Conservation (phyloP, 306 rosid species). For the Medicago lupulina region DNA sequence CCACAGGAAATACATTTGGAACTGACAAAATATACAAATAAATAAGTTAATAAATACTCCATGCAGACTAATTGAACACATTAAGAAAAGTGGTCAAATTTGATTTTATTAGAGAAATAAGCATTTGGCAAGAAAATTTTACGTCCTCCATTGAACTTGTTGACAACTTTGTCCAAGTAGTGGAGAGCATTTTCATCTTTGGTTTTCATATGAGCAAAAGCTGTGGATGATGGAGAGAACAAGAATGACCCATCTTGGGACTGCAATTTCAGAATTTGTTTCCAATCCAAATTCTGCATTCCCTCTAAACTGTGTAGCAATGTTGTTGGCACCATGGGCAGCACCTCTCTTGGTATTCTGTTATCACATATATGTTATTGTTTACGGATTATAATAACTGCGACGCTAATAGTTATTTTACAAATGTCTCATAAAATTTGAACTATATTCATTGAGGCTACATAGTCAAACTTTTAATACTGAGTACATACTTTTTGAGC, state of each 20-base stretch:
- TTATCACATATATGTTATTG: neutral
- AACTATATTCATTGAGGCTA: too few relatives aligned
- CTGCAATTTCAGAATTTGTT: conserved; percentile 78
- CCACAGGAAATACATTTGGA: conserved; percentile 92
- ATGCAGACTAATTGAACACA: neutral
- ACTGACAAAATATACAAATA: conserved; percentile 46
- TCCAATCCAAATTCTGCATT: conserved; percentile 81
- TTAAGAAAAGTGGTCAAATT: neutral
- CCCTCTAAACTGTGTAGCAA: conserved; percentile 97
- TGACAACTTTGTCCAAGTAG: conserved; percentile 59
- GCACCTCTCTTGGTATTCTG: conserved; percentile 84
- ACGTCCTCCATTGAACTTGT: conserved; percentile 91
- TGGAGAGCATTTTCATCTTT: conserved; percentile 63
- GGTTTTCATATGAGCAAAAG: conserved; percentile 83
- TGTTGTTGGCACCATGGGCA: conserved; percentile 86
- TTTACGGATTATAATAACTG: too few relatives aligned
- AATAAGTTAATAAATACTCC: neutral
- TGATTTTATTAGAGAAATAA: neutral
- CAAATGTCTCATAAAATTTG: neutral
- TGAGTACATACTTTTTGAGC: conserved; percentile 62
- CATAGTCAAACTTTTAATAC: neutral
- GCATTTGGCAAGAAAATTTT: neutral
- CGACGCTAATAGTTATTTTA: neutral
- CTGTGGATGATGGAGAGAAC: conserved; percentile 93
- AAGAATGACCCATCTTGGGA: conserved; percentile 85